Evolutionary conservation across 2,329 filamentous ascomycete species (phyloP).

Genomic region (Aspergillus pseudoviridinutans): DNA sequence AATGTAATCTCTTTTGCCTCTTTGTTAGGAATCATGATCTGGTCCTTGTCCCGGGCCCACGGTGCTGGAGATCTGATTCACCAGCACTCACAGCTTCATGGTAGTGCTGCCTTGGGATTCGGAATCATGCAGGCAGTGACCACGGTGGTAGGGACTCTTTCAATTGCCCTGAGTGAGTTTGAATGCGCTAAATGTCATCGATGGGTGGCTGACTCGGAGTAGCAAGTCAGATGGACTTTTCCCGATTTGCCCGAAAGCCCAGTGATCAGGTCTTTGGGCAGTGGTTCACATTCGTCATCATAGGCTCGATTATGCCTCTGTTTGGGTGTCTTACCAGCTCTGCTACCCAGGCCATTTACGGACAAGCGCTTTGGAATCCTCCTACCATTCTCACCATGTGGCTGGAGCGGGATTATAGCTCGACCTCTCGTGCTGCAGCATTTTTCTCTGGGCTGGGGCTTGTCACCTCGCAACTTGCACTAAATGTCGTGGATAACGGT

Average conservation of each 20-base stretch:
- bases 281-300: constrained; percentile 35
- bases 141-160: constrained; percentile 42
- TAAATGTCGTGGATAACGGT: constrained; percentile 47
- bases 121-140: constrained; percentile 38
- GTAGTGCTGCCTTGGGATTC: constrained; percentile 28
- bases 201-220: neutral
- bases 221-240: constrained; percentile 45
- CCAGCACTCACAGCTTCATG: neutral
- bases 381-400: constrained; percentile 39
- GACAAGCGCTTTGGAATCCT: constrained; percentile 42
- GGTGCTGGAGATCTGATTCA: constrained; percentile 29
- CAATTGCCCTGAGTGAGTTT: constrained; percentile 35
- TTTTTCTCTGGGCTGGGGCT: constrained; percentile 29
- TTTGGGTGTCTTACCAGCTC: constrained; percentile 38
- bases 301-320: constrained; percentile 37
- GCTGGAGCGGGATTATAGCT: constrained; percentile 24
- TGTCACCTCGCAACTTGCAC: constrained; percentile 44
- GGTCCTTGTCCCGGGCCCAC: constrained; percentile 31
- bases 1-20: constrained; percentile 16
- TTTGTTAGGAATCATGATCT: constrained; percentile 25
- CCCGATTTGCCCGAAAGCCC: constrained; percentile 40
- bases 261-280: constrained; percentile 43
- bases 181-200: neutral
- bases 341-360: constrained; percentile 29
- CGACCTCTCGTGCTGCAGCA: neutral